Percentiles rank a stretch among this genome's conserved stretches.
Conservation (phyloP, 176 grass and related monocot species). For the Musa itinerans region DNA sequence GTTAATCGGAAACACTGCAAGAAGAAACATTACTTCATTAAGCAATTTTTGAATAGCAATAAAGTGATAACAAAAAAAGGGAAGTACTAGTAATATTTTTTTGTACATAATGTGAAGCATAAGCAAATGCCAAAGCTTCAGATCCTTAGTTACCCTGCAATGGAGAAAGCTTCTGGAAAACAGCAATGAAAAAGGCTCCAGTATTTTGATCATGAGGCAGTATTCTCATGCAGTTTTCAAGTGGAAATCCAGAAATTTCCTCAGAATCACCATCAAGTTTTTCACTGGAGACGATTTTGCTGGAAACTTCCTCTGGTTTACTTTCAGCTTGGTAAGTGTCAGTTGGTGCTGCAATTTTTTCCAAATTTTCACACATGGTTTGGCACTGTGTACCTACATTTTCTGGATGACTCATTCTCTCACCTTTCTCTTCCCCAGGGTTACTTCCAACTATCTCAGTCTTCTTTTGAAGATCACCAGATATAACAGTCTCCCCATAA, state of each 20-base stretch:
- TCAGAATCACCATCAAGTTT: conserved; percentile 20
- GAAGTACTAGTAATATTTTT: neutral
- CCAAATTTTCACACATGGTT: conserved; percentile 2
- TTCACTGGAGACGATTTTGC: conserved; percentile 11
- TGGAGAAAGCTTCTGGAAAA: conserved; percentile 65
- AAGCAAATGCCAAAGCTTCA: neutral
- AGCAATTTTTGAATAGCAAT: neutral
- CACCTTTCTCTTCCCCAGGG: conserved; percentile 18
- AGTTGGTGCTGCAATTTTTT: conserved; percentile 1
- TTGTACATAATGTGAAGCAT: neutral
- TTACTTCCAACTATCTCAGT: conserved; percentile 27
- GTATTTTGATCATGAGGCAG: conserved; percentile 94
- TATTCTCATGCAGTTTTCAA: conserved; percentile 90
- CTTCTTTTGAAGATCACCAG: conserved; percentile 25
- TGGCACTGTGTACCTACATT: conserved; percentile 2
- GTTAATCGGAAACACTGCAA: conserved; percentile 33
- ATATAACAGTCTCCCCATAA: conserved; percentile 18
- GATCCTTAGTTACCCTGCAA: conserved; percentile 43
- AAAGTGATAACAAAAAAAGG: neutral
- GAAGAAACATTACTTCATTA: conserved; percentile 1
- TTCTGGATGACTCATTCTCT: conserved; percentile 22
- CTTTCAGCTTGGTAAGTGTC: conserved; percentile 18
- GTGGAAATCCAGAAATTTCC: conserved; percentile 63
- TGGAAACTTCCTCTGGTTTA: conserved; percentile 20
- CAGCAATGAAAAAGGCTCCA: conserved; percentile 91